Evolutionary conservation across 805 yeast species (phyloP).

Genomic region (Yamadazyma insecticola): DNA sequence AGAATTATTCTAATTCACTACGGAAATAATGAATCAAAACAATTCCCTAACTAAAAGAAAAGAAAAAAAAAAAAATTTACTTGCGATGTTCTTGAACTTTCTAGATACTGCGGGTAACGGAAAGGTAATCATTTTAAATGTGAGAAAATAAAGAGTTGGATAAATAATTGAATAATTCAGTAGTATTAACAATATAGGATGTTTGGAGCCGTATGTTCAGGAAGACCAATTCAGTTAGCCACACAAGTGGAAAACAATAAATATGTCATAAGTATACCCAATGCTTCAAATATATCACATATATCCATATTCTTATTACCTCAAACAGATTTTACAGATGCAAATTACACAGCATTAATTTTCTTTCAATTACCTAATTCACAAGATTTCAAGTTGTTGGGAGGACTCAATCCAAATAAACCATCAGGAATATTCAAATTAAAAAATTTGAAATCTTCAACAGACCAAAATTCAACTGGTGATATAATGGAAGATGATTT

Average conservation of each 20-base stretch:
- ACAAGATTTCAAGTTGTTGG: constrained; percentile 60
- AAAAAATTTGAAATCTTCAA: constrained; percentile 45
- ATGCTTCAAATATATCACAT: constrained; percentile 67
- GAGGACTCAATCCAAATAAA: constrained; percentile 57
- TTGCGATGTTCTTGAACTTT: too few species aligned
- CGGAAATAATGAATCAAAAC: too few species aligned
- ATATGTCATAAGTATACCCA: constrained; percentile 58
- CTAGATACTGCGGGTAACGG: too few species aligned
- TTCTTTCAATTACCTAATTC: constrained; percentile 76
- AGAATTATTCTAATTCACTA: too few species aligned
- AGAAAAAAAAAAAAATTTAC: too few species aligned
- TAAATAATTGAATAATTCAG: too few species aligned
- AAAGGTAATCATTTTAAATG: too few species aligned
- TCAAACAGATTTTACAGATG: constrained; percentile 60
- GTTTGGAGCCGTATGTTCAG: constrained; percentile 78
- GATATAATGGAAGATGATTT: constrained; percentile 22
- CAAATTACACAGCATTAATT: constrained; percentile 73
- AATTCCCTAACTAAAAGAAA: background rate
- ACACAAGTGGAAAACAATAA: constrained; percentile 66
- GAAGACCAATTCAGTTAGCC: constrained; percentile 55
- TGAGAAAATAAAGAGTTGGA: too few species aligned
- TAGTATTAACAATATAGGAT: constrained; percentile 25
- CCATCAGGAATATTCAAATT: constrained; percentile 91
- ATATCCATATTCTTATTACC: constrained; percentile 84
- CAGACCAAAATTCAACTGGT: constrained; percentile 15